Conservation (phyloP, 2,329 filamentous ascomycete species). For the Cordyceps pruinosa region DNA sequence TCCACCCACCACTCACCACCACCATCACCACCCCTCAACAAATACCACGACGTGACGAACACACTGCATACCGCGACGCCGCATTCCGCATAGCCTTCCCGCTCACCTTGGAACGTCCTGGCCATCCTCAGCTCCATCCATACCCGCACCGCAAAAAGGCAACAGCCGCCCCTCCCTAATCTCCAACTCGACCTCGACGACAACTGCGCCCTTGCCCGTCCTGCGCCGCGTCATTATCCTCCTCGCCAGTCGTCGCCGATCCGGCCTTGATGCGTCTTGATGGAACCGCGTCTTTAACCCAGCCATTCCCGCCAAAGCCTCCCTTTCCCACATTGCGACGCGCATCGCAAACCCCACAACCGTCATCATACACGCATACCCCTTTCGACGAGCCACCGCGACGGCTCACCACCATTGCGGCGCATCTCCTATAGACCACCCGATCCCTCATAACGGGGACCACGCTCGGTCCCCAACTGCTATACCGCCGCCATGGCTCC, state of each 20-base stretch:
- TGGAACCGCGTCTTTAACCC: not conserved
- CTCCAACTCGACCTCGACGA: not conserved
- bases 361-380: not conserved
- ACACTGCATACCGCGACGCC: not conserved
- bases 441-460: slow-evolving; percentile 22
- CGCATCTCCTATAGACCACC: slow-evolving; percentile 1
- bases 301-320: not conserved
- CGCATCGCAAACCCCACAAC: not conserved
- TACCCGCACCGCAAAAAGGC: not conserved
- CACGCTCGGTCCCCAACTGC: slow-evolving; percentile 29
- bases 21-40: too few relatives aligned
- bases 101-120: not conserved
- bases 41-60: not conserved
- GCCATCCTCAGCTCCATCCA: not conserved
- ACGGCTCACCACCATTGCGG: not conserved
- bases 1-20: too few relatives aligned
- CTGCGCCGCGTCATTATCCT: not conserved
- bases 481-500: slow-evolving; percentile 30
- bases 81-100: not conserved
- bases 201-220: not conserved
- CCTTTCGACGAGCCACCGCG: slow-evolving; percentile 3
- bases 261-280: not conserved
- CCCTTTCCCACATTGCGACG: not conserved
- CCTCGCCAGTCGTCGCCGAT: not conserved
- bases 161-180: slow-evolving; percentile 8